Percentiles rank a stretch among this genome's conserved stretches.
These are phyloP conservation scores for Cyberlindnera japonica DNA, from an alignment of 805 yeast species.

Conservation along the genomic window DNA sequence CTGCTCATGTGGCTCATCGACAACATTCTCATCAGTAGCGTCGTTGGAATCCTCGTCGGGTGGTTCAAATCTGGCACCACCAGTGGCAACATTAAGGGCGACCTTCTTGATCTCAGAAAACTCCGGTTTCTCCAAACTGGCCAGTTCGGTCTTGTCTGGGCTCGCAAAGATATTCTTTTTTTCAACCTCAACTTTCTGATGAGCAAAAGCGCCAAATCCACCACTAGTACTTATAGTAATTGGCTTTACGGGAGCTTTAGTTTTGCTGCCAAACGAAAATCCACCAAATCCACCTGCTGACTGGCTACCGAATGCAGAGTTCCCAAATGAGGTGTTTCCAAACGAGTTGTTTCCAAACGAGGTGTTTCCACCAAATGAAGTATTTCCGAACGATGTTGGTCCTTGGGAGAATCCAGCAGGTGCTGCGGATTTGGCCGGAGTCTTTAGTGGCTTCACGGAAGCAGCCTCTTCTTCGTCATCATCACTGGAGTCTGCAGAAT, in stretches of 20 bases:
- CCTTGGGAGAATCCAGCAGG: neutral
- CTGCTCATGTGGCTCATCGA: no score
- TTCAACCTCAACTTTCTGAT: conserved; percentile 10
- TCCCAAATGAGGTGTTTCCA: conserved; percentile 4
- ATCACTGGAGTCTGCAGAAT: conserved; percentile 5
- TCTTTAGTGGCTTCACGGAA: neutral
- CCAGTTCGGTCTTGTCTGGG: neutral
- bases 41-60: no score
- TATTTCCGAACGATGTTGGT: conserved; percentile 1
- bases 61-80: no score
- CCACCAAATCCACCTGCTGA: no score
- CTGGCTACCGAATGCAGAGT: conserved; percentile 1
- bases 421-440: neutral
- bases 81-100: no score
- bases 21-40: no score
- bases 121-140: neutral
- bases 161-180: conserved; percentile 15
- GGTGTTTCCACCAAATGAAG: conserved; percentile 1
- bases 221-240: neutral
- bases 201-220: conserved; percentile 20
- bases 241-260: neutral
- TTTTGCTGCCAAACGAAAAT: no score
- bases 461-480: neutral
- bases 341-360: no score
- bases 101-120: no score